Evolutionary conservation across 805 yeast genomes (phyloP), one percentile per base, ranked within the genome.

Genomic region (Candida caryicola): DNA sequence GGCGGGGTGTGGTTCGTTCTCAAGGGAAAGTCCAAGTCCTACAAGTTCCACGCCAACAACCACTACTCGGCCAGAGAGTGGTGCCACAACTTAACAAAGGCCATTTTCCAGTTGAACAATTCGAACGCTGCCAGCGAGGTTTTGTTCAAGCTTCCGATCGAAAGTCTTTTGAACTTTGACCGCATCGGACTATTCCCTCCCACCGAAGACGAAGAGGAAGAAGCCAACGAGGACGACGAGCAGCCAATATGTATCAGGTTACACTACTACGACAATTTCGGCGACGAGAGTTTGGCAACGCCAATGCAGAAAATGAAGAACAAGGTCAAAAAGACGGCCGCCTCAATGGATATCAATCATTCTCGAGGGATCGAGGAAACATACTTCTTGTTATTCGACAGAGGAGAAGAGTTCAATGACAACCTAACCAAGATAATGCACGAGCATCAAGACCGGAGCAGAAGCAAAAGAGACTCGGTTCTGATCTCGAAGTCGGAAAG

Each of bases 41-140:
- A 81, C 57, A 70, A 73, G 29, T 84, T 90, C 49, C 73, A 75
- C 44, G 85, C 95, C 2, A 96, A 90, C 52, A 79, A 83, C 17
- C 61, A 76, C 12, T 79, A 72, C 44, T 65, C 82, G 5, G 97
- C 97, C 0, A 72, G 85, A 41, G 75, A 81, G 13, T 91, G 98
- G 98, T 81, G 77, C 32, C 79, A 81, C 36, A 64, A 74, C 7
- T 60, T 91, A 31, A 85, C 84, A 46, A 87, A 85, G 51, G 82
- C 82, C 37, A 79, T 87, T 2, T 91, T 91, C 60, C 60, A 59
- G 37, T 47, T 59, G 14, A 72, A 89, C 1, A 73, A 83, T 29
- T 72, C 84, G 37, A 85, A 86, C 56, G 68, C 73, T 17, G 82
- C 81, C 10, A 82, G 82, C 48, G 81, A 82, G 43, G 93, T 87